These are phyloP conservation scores for Cladosporium oxysporum DNA, from an alignment of 2,329 filamentous ascomycete species.

Conservation along the genomic window DNA sequence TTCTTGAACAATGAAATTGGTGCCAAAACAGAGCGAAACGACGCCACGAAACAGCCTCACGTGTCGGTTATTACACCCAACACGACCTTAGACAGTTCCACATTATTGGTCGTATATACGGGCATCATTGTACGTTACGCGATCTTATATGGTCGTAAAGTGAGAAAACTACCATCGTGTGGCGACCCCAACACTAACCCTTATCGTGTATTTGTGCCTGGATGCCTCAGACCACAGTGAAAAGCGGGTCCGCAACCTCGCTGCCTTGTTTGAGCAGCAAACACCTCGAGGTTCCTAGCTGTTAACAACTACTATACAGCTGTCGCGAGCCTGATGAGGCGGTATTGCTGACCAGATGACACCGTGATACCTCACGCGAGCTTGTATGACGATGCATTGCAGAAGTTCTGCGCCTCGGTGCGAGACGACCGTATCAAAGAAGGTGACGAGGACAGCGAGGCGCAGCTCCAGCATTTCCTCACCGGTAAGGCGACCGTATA, in stretches of 20 bases:
- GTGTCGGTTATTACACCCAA: not conserved
- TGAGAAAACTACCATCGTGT: not conserved
- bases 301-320: too few relatives aligned
- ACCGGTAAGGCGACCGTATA: not conserved
- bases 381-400: constrained; percentile 16
- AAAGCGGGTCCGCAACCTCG: not conserved
- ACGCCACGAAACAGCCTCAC: not conserved
- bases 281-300: not conserved
- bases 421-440: constrained; percentile 15
- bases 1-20: not conserved
- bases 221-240: not conserved
- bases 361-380: not conserved
- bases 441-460: constrained; percentile 13
- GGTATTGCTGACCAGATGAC: not conserved
- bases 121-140: not conserved
- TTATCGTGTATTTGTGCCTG: not conserved
- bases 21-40: not conserved
- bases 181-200: not conserved
- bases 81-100: not conserved
- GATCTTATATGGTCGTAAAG: not conserved
- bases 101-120: not conserved
- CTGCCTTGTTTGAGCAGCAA: not conserved
- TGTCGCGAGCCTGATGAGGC: not conserved
- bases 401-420: constrained; percentile 1
- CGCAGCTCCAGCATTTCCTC: constrained; percentile 20